Percentiles rank a stretch among this genome's conserved stretches.
Evolutionary conservation across 1,139 yeast genomes (phyloP).

Genomic region (Saccharomyces hybrid): DNA sequence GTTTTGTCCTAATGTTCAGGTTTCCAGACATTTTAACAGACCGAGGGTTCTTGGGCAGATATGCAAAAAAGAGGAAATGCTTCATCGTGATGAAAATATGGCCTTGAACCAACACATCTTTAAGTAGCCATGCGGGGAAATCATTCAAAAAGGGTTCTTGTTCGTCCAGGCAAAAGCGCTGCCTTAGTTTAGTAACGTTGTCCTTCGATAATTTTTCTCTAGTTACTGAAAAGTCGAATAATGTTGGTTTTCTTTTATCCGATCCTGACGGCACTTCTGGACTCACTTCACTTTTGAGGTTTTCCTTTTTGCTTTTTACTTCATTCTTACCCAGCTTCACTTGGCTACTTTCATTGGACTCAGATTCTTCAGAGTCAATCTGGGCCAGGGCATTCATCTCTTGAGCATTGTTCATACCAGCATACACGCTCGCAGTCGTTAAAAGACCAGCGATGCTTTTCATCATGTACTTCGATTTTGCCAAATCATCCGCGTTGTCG

Average conservation of each 20-base stretch:
- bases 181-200: constrained; percentile 24
- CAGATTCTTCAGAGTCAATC: too few relatives aligned
- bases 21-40: constrained; percentile 29
- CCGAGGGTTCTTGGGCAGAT: constrained; percentile 47
- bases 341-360: too few relatives aligned
- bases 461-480: too few relatives aligned
- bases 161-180: constrained; percentile 37
- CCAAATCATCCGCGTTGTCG: too few relatives aligned
- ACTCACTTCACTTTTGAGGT: too few relatives aligned
- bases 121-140: constrained; percentile 70
- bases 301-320: constrained; percentile 5
- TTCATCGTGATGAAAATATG: constrained; percentile 64
- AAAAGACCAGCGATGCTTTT: too few relatives aligned
- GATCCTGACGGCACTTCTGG: too few relatives aligned
- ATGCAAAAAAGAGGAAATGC: constrained; percentile 69
- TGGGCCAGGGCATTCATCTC: too few relatives aligned
- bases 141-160: constrained; percentile 49
- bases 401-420: too few relatives aligned
- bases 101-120: constrained; percentile 81
- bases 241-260: constrained; percentile 17
- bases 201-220: constrained; percentile 8
- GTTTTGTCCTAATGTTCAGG: constrained; percentile 25
- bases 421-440: too few relatives aligned
- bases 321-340: too few relatives aligned
- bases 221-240: constrained; percentile 36